Conservation (phyloP, 139 green algal species). For the Picochlorum sp. region DNA sequence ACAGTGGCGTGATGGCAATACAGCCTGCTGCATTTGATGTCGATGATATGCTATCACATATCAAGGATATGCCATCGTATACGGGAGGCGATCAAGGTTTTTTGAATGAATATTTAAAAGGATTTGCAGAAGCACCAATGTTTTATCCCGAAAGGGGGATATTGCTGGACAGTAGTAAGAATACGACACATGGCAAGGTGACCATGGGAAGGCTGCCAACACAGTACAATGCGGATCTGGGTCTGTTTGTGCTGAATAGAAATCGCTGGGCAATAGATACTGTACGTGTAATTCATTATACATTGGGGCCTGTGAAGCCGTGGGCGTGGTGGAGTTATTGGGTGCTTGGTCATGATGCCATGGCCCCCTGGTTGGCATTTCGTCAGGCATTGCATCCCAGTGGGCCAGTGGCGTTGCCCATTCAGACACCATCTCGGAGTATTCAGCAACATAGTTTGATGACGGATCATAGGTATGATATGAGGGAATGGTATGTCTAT, state of each 20-base stretch:
- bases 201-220: slow-evolving; percentile 52
- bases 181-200: background rate
- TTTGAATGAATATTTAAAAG: slow-evolving; percentile 57
- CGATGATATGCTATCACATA: slow-evolving; percentile 53
- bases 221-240: slow-evolving; percentile 63
- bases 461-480: no score
- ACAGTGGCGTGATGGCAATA: slow-evolving; percentile 63
- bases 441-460: no score
- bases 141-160: slow-evolving; percentile 42
- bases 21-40: slow-evolving; percentile 36
- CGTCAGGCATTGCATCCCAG: background rate
- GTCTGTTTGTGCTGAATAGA: slow-evolving; percentile 55
- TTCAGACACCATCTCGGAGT: background rate
- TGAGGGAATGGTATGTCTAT: no score
- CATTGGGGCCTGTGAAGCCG: slow-evolving; percentile 66
- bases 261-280: slow-evolving; percentile 50
- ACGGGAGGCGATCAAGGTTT: slow-evolving; percentile 62
- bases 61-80: slow-evolving; percentile 48
- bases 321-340: slow-evolving; percentile 65
- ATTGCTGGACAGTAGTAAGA: slow-evolving; percentile 1
- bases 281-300: slow-evolving; percentile 63
- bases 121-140: slow-evolving; percentile 45
- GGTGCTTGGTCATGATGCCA: slow-evolving; percentile 35
- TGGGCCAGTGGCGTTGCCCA: background rate
- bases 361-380: slow-evolving; percentile 4